Base-by-base conservation (phyloP, 148 eudicot genomes). In the Chenopodium formosanum region DNA sequence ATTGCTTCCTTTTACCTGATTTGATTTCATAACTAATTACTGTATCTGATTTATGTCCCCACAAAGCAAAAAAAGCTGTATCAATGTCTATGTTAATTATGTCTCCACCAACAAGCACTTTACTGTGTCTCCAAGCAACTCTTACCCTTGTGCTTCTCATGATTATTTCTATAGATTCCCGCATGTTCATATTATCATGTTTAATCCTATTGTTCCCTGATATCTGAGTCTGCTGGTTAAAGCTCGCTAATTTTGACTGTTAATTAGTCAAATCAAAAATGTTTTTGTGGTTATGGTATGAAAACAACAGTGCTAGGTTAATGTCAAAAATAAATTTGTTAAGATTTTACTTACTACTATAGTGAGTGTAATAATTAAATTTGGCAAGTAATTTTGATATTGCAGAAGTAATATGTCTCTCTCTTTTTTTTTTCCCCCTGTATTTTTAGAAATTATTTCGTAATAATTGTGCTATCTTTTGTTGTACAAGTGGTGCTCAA, bases 1-100 rank as follows among this genome's bases (percentile, higher is more conserved):
- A 6, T 50, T 40, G 52, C 63, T 29, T 63, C 0, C 77, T 34
- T 73, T 72, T 44, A 17, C 20, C 44, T 68, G 40, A 32, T 47
- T 75, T 37, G 72, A 75, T 73, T 65, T 44, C 14, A 44, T 78
- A 46, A 46, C 72, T 65, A 78, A 78, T 65, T 78, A 11, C 34
- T 32, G n/a, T 63, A 46, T 78, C 25, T n/a, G 25, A 64, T 4
- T 65, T 25, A 16, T 52, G 77, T 27, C 77, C 77, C 77, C n/a
- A 65, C 58, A 7, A 44, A 7, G 60, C 11, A 65, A 46, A 48
- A 78, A 44, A 77, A 40, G 60, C 56, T 65, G 37, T 25, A 47
- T 78, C 72, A 78, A 13, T 78, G 72, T 78, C 22, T 31, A n/a
- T 63, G 58, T 64, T 44, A 12, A 77, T 77, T 70, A 77, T 65